Evolutionary conservation across 1,284 basidiomycete genomes (phyloP).

Genomic region (Ustilago esculenta): DNA sequence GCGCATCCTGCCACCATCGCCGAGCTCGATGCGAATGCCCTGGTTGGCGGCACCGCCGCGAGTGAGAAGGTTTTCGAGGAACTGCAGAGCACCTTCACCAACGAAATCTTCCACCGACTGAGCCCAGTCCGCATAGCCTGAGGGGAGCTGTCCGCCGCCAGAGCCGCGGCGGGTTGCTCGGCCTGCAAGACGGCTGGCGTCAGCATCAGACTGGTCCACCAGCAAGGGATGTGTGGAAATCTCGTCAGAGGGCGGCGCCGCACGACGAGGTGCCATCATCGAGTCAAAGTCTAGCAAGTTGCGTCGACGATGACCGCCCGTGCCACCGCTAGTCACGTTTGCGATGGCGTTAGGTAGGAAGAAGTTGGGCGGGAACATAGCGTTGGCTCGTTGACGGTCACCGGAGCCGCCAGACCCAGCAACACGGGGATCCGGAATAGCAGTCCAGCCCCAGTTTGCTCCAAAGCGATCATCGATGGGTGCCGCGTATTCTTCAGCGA

Average conservation of each 20-base stretch:
- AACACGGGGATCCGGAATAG: conserved; percentile 18
- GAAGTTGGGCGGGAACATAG: conserved; percentile 49
- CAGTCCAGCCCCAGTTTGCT: conserved; percentile 65
- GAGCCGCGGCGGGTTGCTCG: conserved; percentile 10
- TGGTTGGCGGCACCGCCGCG: conserved; percentile 60
- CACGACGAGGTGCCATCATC: conserved; percentile 44
- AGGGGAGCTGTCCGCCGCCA: conserved; percentile 19
- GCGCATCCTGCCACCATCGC: conserved; percentile 52
- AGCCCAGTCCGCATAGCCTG: conserved; percentile 65
- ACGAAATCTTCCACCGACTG: conserved; percentile 84
- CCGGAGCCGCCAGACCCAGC: conserved; percentile 12
- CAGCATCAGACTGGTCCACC: conserved; percentile 70
- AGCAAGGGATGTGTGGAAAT: conserved; percentile 81
- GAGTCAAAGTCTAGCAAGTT: conserved; percentile 47
- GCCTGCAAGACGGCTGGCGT: conserved; percentile 33
- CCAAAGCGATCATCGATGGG: conserved; percentile 62
- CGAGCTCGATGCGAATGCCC: conserved; percentile 59
- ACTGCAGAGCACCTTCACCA: conserved; percentile 80
- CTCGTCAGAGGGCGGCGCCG: conserved; percentile 25
- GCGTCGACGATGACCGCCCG: conserved; percentile 36
- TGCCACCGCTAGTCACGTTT: conserved; percentile 21
- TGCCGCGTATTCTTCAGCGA: conserved; percentile 51
- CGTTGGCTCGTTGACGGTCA: conserved; percentile 23
- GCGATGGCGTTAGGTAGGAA: conserved; percentile 45
- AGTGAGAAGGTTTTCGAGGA: conserved; percentile 78